Evolutionary conservation across 768 basidiomycete species (phyloP).

Genomic region (Boletus rubescentipes): DNA sequence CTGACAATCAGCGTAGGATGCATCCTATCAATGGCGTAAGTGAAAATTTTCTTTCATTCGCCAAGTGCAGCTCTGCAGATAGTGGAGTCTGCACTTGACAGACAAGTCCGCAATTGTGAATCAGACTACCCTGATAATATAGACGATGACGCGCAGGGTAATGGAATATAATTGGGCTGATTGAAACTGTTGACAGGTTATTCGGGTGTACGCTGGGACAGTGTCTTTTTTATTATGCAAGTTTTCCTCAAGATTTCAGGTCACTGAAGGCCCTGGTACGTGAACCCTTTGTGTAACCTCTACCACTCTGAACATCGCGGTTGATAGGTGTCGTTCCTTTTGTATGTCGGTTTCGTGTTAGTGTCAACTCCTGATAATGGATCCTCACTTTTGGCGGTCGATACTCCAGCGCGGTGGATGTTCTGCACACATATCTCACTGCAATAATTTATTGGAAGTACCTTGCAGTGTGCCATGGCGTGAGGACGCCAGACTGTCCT

Average conservation of each 20-base stretch:
- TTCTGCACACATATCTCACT: not conserved
- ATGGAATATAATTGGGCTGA: too few relatives aligned
- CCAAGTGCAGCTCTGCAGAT: too few relatives aligned
- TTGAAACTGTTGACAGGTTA: not conserved
- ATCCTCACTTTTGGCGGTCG: too few relatives aligned
- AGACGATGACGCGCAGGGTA: too few relatives aligned
- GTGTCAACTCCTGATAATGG: not conserved
- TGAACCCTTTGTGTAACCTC: too few relatives aligned
- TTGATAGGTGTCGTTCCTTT: conserved; percentile 3
- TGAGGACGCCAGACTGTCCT: not conserved
- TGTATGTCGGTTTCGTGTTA: not conserved
- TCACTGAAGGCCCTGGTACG: conserved; percentile 10
- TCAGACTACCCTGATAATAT: too few relatives aligned
- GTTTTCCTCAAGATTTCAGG: conserved; percentile 6
- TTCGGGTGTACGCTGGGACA: conserved; percentile 15
- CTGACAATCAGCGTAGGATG: too few relatives aligned
- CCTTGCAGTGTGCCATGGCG: conserved; percentile 1
- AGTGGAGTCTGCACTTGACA: too few relatives aligned
- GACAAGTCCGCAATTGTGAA: too few relatives aligned
- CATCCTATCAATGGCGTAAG: too few relatives aligned
- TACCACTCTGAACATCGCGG: too few relatives aligned
- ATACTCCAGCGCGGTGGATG: not conserved
- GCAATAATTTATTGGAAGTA: not conserved
- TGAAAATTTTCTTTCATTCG: not conserved
- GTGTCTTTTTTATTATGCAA: conserved; percentile 5